Conservation (phyloP, 345 rosid genomes). For the Hibiscus syriacus region DNA sequence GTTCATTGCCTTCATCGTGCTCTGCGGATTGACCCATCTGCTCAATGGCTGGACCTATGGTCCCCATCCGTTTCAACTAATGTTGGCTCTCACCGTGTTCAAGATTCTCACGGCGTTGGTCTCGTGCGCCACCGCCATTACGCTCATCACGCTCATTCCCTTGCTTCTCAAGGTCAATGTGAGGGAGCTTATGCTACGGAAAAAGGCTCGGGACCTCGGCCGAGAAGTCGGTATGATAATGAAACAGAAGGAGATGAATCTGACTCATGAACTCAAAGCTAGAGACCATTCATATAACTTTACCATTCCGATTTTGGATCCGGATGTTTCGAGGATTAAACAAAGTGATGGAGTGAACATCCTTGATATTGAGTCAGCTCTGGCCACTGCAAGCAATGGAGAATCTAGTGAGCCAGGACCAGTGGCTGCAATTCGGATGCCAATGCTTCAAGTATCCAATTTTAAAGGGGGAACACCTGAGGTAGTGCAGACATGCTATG, state of each 20-base stretch:
- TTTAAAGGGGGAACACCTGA: conserved; percentile 89
- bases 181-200: conserved; percentile 83
- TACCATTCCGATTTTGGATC: conserved; percentile 52
- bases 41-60: too few species aligned
- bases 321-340: conserved; percentile 55
- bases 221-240: conserved; percentile 85
- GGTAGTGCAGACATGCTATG: too few species aligned
- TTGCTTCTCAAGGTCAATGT: conserved; percentile 89
- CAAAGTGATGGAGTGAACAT: too few species aligned
- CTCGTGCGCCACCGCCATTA: too few species aligned
- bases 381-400: conserved; percentile 58
- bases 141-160: too few species aligned
- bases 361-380: conserved; percentile 44
- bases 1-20: too few species aligned
- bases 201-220: conserved; percentile 81
- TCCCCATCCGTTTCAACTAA: too few species aligned
- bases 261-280: conserved; percentile 59
- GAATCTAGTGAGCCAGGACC: conserved; percentile 49
- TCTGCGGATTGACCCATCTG: too few species aligned
- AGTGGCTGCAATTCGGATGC: conserved; percentile 90
- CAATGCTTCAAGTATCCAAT: conserved; percentile 79
- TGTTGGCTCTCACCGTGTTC: too few species aligned
- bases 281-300: conserved; percentile 29
- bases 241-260: conserved; percentile 70
- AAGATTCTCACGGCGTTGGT: too few species aligned